Conservation (phyloP, 2,329 filamentous ascomycete species). For the Aspergillus costaricaensis region DNA sequence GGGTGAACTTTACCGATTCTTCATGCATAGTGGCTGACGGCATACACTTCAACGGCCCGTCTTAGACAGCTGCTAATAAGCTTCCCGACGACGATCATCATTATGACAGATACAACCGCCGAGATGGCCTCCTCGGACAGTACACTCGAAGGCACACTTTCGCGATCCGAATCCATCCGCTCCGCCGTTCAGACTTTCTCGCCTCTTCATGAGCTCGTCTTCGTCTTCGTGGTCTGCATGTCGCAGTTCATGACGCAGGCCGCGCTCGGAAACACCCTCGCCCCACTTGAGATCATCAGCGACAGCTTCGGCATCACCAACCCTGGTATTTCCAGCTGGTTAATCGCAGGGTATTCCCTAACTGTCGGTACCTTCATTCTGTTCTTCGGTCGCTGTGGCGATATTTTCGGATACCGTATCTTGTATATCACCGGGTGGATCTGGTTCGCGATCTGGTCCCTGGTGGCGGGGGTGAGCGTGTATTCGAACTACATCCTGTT, state of each 20-base stretch:
- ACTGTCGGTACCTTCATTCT: slow-evolving; percentile 45
- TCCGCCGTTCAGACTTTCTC: slow-evolving; percentile 27
- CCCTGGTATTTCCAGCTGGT: slow-evolving; percentile 55
- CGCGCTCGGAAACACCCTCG: slow-evolving; percentile 52
- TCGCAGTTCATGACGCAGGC: slow-evolving; percentile 50
- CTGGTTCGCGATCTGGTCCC: slow-evolving; percentile 41
- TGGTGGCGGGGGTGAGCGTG: slow-evolving; percentile 39
- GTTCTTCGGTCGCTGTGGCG: slow-evolving; percentile 40
- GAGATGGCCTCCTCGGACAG: not conserved
- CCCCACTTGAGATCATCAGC: slow-evolving; percentile 54
- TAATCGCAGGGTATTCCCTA: slow-evolving; percentile 59
- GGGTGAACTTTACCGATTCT: not conserved
- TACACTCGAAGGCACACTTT: not conserved
- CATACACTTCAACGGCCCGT: not conserved
- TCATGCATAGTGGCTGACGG: not conserved
- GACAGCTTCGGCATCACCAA: slow-evolving; percentile 48
- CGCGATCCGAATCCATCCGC: slow-evolving; percentile 15
- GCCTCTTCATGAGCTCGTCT: slow-evolving; percentile 32
- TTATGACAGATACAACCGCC: not conserved
- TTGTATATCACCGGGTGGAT: slow-evolving; percentile 39
- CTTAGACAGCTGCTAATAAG: not conserved
- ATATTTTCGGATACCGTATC: slow-evolving; percentile 40
- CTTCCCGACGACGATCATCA: not conserved
- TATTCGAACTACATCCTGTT: slow-evolving; percentile 52
- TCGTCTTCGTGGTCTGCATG: slow-evolving; percentile 39